phyloP scores from a whole-genome alignment of 2,329 filamentous ascomycete species.

The Aureobasidium sp. region DNA sequence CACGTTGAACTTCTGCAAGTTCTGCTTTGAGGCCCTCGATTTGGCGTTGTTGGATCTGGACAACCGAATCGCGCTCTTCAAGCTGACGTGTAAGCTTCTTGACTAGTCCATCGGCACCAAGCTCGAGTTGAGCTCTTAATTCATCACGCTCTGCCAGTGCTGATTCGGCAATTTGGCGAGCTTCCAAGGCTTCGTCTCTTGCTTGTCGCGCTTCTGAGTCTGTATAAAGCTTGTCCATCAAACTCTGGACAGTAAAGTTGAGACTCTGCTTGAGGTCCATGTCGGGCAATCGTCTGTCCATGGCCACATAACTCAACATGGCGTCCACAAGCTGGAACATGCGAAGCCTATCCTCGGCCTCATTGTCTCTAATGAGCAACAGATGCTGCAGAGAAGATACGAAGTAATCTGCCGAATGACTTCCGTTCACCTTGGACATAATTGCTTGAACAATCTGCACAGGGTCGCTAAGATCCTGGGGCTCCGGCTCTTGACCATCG shows the following conservation, averaged over 20 bases:
- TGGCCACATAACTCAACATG: constrained; percentile 98
- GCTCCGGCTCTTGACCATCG: constrained; percentile 75
- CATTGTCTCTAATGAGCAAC: constrained; percentile 82
- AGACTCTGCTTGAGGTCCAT: constrained; percentile 97
- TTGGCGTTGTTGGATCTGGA: constrained; percentile 79
- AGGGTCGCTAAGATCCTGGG: constrained; percentile 88
- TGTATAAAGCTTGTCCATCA: constrained; percentile 92
- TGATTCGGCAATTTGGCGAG: constrained; percentile 86
- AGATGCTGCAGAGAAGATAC: constrained; percentile 91
- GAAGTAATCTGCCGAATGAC: constrained; percentile 88
- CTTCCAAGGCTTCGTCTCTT: constrained; percentile 82
- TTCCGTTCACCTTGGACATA: constrained; percentile 72
- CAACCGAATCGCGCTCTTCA: constrained; percentile 85
- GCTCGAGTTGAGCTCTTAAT: constrained; percentile 76
- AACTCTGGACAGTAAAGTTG: constrained; percentile 91
- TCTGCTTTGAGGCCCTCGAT: constrained; percentile 84
- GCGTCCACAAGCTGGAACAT: constrained; percentile 98
- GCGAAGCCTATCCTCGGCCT: constrained; percentile 80
- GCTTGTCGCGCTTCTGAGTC: constrained; percentile 91
- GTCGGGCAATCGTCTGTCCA: constrained; percentile 90
- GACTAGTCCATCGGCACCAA: constrained; percentile 89
- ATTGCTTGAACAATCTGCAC: constrained; percentile 92
- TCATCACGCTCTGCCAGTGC: constrained; percentile 96
- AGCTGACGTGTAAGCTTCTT: constrained; percentile 87
- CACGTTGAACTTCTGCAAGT: constrained; percentile 73